Conservation (phyloP, 2,329 filamentous ascomycete genomes). For the Diplodia sapinea region DNA sequence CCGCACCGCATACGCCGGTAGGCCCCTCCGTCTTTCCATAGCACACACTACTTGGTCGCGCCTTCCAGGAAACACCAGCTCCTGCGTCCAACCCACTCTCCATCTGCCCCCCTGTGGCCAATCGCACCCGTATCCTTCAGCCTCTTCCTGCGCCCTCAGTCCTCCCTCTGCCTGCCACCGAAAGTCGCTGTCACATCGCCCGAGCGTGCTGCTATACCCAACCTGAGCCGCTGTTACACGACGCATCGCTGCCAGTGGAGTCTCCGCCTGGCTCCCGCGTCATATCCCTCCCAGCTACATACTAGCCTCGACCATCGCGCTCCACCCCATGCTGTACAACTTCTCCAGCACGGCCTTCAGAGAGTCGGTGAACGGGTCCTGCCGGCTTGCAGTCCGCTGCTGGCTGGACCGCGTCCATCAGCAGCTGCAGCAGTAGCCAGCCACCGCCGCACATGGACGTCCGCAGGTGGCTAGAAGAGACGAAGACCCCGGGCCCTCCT, state of each 20-base stretch:
- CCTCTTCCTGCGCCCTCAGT: conserved; percentile 26
- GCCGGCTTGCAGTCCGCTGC: conserved; percentile 26
- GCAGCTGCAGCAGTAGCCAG: conserved; percentile 21
- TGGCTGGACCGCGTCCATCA: conserved; percentile 34
- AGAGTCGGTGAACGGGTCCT: conserved; percentile 32
- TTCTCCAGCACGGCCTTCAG: conserved; percentile 23
- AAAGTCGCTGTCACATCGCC: conserved; percentile 25
- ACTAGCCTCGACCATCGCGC: conserved; percentile 23
- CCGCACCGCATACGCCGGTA: conserved; percentile 19
- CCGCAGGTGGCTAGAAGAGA: conserved; percentile 52
- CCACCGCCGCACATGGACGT: conserved; percentile 50
- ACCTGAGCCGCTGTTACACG: conserved; percentile 38
- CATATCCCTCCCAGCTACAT: conserved; percentile 32
- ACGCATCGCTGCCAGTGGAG: conserved; percentile 33
- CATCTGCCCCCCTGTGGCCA: conserved; percentile 9
- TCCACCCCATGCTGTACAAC: conserved; percentile 40
- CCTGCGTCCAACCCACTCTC: conserved; percentile 16
- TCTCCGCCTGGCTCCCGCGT: conserved; percentile 35
- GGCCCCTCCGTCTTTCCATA: conserved; percentile 2
- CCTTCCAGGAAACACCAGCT: conserved; percentile 27
- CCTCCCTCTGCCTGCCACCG: conserved; percentile 23
- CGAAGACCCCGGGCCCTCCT: conserved; percentile 40
- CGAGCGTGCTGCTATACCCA: conserved; percentile 9
- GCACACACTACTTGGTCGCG: conserved; percentile 24
- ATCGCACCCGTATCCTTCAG: conserved; percentile 17